Base-by-base conservation (phyloP, 768 basidiomycete species). In the Phylloporus arenicola region DNA sequence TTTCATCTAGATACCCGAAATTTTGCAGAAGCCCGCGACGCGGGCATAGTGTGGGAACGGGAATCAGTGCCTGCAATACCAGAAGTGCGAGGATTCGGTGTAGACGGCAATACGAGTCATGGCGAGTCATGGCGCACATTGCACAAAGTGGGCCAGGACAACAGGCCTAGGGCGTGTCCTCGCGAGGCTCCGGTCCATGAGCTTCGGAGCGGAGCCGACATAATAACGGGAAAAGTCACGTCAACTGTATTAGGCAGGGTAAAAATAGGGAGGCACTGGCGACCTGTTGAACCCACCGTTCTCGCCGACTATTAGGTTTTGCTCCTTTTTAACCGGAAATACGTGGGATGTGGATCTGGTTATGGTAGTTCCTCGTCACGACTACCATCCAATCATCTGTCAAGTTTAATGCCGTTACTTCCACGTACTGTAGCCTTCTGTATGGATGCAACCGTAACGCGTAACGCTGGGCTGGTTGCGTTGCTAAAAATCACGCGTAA, bases 1-100 rank as follows among this genome's bases (percentile, higher is more conserved):
- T 41, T 50, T 33, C 5, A 37, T 47, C 25, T 43, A 55, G 56
- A 41, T 40, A 52, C 50, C 52, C 51, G 53, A 55, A 41, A n/a
- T 31, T 27, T 25, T 39, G 50, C 14, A 25, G 55, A 55, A 55
- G 50, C 27, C 50, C 50, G 50, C 43, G 42, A 38, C 39, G 39
- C 58, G 62, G 63, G 46, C 16, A 37, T 63, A 58, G 48, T 51
- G 52, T 31, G 63, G 58, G 24, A 24, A 46, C 22, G 53, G 53
- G 52, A 54, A 53, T 51, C 51, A 44, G 46, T 27, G 25, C 34
- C 27, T 27, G 27, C 39, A 51, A 51, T 39, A 35, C 60, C 39
- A 30, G 34, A 51, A 47, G 19, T 22, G 37, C 33, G 22, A 50
- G 24, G 31, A 35, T 27, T 38, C 20, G 43, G 59, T 17, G 12